Conservation (phyloP, 495 filamentous ascomycete species). For the Xylaria sp. region DNA sequence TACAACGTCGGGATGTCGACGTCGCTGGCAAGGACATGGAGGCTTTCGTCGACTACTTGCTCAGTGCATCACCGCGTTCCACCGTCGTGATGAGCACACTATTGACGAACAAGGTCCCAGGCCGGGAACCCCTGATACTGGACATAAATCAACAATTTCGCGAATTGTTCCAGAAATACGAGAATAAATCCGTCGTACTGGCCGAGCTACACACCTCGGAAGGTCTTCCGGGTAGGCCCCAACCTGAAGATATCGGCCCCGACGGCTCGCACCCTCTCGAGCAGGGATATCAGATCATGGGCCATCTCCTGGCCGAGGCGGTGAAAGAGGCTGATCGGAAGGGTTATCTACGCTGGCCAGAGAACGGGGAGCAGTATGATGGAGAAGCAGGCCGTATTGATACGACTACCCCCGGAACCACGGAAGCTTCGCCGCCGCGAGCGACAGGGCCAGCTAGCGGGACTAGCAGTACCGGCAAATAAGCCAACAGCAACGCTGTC, state of each 20-base stretch:
- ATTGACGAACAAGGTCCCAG: conserved; percentile 42
- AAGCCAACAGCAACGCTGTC: background rate
- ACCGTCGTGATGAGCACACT: conserved; percentile 42
- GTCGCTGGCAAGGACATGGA: conserved; percentile 43
- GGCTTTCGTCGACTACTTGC: conserved; percentile 37
- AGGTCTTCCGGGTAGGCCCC: conserved; percentile 34
- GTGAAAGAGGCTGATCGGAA: conserved; percentile 43
- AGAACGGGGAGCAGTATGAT: conserved; percentile 38
- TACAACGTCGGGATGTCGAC: conserved; percentile 34
- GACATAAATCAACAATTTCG: conserved; percentile 46
- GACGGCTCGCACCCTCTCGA: conserved; percentile 52
- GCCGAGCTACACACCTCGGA: conserved; percentile 40
- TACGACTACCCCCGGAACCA: conserved; percentile 14
- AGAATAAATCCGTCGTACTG: conserved; percentile 38
- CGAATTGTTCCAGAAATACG: conserved; percentile 36
- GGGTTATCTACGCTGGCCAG: conserved; percentile 46
- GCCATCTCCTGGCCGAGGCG: conserved; percentile 44
- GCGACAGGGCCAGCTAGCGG: background rate
- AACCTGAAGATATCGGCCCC: conserved; percentile 34
- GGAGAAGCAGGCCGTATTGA: conserved; percentile 34
- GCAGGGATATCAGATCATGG: conserved; percentile 54
- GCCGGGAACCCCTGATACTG: conserved; percentile 45
- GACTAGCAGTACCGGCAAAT: background rate
- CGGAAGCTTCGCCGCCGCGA: background rate
- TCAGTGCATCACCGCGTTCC: conserved; percentile 32